These are phyloP conservation scores for Prunella vulgaris DNA, from an alignment of 257 asterid species.

Conservation along the genomic window DNA sequence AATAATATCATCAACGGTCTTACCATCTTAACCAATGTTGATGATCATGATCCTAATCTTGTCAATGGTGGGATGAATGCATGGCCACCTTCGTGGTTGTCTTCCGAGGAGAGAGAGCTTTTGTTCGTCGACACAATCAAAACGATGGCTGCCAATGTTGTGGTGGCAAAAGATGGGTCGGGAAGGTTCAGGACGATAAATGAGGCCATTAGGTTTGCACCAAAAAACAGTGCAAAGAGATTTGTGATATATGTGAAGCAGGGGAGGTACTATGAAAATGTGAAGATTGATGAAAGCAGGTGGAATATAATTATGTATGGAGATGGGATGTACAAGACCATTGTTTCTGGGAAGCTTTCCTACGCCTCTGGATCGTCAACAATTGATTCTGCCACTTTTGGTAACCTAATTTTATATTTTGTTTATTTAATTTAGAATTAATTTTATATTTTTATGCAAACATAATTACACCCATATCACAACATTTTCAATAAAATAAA, in stretches of 20 bases:
- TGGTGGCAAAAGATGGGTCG: slow-evolving; percentile 31
- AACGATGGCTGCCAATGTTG: not conserved
- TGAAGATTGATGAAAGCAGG: slow-evolving; percentile 8
- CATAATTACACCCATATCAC: too few species aligned
- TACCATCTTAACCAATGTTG: slow-evolving; percentile 2
- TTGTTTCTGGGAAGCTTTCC: slow-evolving; percentile 18
- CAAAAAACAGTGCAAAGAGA: not conserved
- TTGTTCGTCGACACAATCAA: not conserved
- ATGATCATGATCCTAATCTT: not conserved
- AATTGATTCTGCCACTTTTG: slow-evolving; percentile 20
- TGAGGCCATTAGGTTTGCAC: slow-evolving; percentile 19
- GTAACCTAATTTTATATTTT: not conserved
- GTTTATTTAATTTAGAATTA: too few species aligned
- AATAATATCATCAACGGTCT: slow-evolving; percentile 8
- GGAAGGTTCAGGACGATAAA: slow-evolving; percentile 19
- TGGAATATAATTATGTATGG: slow-evolving; percentile 30
- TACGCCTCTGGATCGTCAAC: not conserved
- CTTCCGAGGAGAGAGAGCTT: not conserved
- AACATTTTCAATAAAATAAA: too few species aligned
- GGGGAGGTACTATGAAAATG: slow-evolving; percentile 26
- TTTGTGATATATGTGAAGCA: slow-evolving; percentile 24
- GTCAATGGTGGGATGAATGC: not conserved
- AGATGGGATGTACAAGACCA: slow-evolving; percentile 26
- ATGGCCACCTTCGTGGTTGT: slow-evolving; percentile 17
- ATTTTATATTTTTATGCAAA: too few species aligned